A percentile compares a stretch with the other conserved stretches of the same genome.
Conservation (phyloP, 169 alveolate genomes). For the Cryptosporidium sp. region DNA sequence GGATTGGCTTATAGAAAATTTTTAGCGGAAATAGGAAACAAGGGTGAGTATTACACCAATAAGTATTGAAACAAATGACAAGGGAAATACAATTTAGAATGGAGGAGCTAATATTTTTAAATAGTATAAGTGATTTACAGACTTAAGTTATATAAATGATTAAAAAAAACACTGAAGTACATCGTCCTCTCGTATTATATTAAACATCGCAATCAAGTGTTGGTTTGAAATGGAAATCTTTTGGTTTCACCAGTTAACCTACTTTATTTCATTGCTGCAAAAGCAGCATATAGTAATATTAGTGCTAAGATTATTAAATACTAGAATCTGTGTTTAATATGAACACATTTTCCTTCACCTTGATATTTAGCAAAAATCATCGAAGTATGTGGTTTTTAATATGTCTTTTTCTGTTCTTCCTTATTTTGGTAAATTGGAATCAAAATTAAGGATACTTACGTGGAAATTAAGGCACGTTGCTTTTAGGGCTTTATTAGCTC, state of each 20-base stretch:
- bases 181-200: background rate
- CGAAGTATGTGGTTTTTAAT: constrained; percentile 1
- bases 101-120: background rate
- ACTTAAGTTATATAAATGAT: background rate
- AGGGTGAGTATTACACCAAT: no score
- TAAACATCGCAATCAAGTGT: background rate
- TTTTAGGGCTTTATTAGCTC: background rate
- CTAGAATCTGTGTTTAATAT: background rate
- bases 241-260: background rate
- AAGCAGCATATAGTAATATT: background rate
- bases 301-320: constrained; percentile 1
- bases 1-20: no score
- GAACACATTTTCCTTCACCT: background rate
- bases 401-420: background rate
- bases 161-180: background rate
- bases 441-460: background rate
- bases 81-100: background rate
- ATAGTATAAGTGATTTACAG: background rate
- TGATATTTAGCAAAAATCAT: background rate
- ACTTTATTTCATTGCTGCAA: background rate
- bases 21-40: background rate
- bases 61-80: background rate
- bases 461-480: background rate
- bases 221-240: background rate
- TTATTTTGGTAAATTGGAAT: background rate